Conservation (phyloP, 257 asterid species). For the Ilex aquifolium region DNA sequence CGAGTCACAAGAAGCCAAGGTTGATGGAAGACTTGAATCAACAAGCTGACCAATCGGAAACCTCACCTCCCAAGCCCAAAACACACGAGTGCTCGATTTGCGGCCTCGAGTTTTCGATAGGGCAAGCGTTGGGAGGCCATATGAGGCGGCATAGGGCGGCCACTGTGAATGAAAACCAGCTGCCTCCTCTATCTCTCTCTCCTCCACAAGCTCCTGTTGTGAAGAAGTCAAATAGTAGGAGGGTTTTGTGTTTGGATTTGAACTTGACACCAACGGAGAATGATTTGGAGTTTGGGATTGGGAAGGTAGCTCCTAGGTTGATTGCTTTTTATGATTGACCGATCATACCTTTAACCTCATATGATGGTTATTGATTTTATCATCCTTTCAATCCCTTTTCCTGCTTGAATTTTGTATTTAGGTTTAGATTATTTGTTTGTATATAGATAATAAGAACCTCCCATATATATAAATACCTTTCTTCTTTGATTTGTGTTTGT, state of each 20-base stretch:
- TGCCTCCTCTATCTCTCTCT: constrained; percentile 19
- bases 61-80: constrained; percentile 47
- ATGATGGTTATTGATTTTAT: no score
- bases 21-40: constrained; percentile 16
- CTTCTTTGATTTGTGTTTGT: no score
- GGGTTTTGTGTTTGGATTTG: constrained; percentile 50
- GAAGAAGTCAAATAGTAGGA: constrained; percentile 36
- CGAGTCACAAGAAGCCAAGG: constrained; percentile 64
- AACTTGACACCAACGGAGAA: constrained; percentile 58
- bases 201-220: constrained; percentile 28
- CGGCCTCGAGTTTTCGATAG: constrained; percentile 52
- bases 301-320: constrained; percentile 18
- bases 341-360: no score
- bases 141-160: constrained; percentile 54
- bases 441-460: neutral
- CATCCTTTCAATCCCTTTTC: no score
- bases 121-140: constrained; percentile 70
- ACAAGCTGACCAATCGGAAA: neutral
- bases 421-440: neutral
- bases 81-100: constrained; percentile 56
- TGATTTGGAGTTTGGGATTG: constrained; percentile 26
- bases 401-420: neutral
- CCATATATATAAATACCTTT: no score
- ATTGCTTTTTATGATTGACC: neutral
- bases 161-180: constrained; percentile 8